Evolutionary conservation across 306 rosid species (phyloP), one percentile per base, ranked within the genome.

Genomic region (Lagenaria siceraria): DNA sequence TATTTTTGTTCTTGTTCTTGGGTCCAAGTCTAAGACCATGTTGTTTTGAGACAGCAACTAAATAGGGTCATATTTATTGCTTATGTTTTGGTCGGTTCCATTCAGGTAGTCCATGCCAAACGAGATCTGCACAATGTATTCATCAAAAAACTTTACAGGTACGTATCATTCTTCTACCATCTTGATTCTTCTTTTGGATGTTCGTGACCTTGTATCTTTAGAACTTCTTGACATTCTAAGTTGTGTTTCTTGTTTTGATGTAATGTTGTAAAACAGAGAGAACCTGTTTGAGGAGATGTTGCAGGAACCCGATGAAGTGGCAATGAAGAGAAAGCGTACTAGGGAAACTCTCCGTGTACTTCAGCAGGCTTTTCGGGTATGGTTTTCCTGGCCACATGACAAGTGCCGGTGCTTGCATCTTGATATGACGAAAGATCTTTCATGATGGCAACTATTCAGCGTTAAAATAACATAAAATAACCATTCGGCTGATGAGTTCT

Each of bases 91-190:
- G 76, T 77, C 70, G 81, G 69, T 72, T 52, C 13, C 70, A 63
- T 82, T 80, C 85, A 96, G 99, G 99, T 96, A 80, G 86, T 92
- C 86, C 92, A 96, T 85, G 85, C 97, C 52, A 96, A 92, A 86
- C 90, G 97, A 69, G 97, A 90, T 83, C 88, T 96, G 82, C 99
- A 96, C 92, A 96, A 92, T 73, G 90, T 92, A 54, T 92, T 96
- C 89, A 96, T 96, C 61, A 89, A 80, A 84, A 96, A 92, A 88
- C 97, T 96, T 69, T 96, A 96, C 88, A 85, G 97, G 99, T 96
- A 77, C 79, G 29, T 72, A 54, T 27, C 74, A 63, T 38, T 72
- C n/a, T 72, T 48, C 11, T 48, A 29, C 24, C 21, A 43, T 48
- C 38, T 13, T 22, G 21, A 52, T 29, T 75, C 31, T 74, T 48